Evolutionary conservation across 805 yeast species (phyloP), one percentile per base, ranked within the genome.

Genomic region (Wickerhamiella alocasiicola): DNA sequence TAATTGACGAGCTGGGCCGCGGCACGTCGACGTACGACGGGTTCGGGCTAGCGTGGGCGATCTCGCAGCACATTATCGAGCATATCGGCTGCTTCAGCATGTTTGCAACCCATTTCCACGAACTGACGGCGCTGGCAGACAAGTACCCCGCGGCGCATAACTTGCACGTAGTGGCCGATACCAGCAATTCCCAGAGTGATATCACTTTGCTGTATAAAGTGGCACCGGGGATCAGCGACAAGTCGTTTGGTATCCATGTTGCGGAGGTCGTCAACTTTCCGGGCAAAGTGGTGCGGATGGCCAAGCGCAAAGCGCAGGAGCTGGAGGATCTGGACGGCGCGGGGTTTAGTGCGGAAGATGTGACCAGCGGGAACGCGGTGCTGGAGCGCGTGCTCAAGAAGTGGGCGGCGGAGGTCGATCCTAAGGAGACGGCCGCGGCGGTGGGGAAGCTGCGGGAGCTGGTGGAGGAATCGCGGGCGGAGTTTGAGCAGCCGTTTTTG

Each of bases 41-140:
- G 0, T 91, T 91, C 65, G 98, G 98, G 0, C 68, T 91, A 30
- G 98, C 98, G 0, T 91, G 95, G 93, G 80, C 96, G 0, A 91
- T 91, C 42, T 80, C 88, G 48, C 94, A 87, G 55, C 77, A 78
- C 59, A 75, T 88, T 44, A 78, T 91, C 2, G 67, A 67, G 15
- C 66, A 78, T 38, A 70, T 81, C 39, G 67, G 71, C 38, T 78
- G 95, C 47, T 84, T 85, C 60, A 76, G 94, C 0, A 55, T 91
- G 43, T 91, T 91, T 67, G 97, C 98, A 0, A 91, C 98, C 0
- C 98, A 91, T 66, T 91, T 91, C 68, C 97, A 91, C 59, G 98
- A 91, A 58, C 68, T 91, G 45, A 91, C 97, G 1, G 78, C 78
- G 25, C 64, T 91, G 38, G 68, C 93, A 0, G 77, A 76, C 15